Evolutionary conservation across 2,329 filamentous ascomycete genomes (phyloP), one percentile per base, ranked within the genome.

Genomic region (Hansfordia pulvinata): DNA sequence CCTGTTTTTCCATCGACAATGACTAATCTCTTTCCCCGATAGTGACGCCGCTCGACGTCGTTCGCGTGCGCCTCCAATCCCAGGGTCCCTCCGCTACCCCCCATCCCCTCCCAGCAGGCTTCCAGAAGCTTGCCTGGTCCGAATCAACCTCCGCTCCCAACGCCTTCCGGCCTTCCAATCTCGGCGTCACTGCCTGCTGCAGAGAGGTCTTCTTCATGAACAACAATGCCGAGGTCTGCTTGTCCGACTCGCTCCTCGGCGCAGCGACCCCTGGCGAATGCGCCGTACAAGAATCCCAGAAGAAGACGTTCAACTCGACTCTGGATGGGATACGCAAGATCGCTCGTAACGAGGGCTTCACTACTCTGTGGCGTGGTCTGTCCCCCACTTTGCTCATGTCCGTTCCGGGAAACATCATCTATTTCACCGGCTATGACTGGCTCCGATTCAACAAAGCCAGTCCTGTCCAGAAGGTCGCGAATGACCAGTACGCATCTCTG

Each of bases 351-450:
- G 90, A 98, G 56, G 90, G 90, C 2, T 46, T 85, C 9, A 68
- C 70, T 15, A 90, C 86, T 2, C 56, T 98, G 19, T 98, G 90
- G 88, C 71, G 90, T 34, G 90, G 90, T 0, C 60, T 98, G 5
- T 92, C 82, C n/a, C 88, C 90, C 0, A 98, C 90, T 0, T 59
- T 98, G 13, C 68, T 85, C 36, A 98, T 98, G 90, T 76, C 85
- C 0, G 69, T 98, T 5, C 90, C 90, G 0, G 84, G 76, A 15
- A 98, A 98, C 49, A 90, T 98, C 39, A 96, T 98, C 38, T 98
- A 98, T 55, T 94, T 96, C 44, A 92, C 90, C 9, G 90, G 90
- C 20, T 98, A 98, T 53, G 90, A 98, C 46, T 94, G 85, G 79
- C 52, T 98, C 31, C 76, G 90, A 19, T 80, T 68, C 36, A 79